A percentile compares a stretch with the other conserved stretches of the same genome.
These are phyloP conservation scores for Diaporthe capsici DNA, from an alignment of 2,329 filamentous ascomycete genomes.

Conservation along the genomic window DNA sequence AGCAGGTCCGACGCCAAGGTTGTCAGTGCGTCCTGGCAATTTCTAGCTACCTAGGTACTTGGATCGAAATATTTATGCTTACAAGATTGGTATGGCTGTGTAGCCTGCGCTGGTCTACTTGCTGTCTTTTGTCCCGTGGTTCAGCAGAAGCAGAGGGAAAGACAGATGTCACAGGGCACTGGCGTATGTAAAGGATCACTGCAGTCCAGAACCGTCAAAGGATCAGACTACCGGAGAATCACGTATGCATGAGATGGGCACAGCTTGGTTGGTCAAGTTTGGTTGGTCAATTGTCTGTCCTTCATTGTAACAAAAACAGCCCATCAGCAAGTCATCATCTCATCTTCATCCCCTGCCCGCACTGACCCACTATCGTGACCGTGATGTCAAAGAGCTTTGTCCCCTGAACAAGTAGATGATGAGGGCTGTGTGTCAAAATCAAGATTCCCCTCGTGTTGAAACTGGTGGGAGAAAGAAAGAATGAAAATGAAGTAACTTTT, in stretches of 20 bases:
- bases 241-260: not conserved
- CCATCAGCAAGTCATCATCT: not conserved
- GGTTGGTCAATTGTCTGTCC: slow-evolving; percentile 19
- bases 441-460: slow-evolving; percentile 6
- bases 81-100: too few relatives aligned
- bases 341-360: not conserved
- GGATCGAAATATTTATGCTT: too few relatives aligned
- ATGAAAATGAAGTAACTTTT: slow-evolving; percentile 22
- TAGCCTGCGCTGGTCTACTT: too few relatives aligned
- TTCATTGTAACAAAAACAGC: slow-evolving; percentile 8
- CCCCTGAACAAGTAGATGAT: slow-evolving; percentile 8
- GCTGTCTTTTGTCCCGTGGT: too few relatives aligned
- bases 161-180: not conserved
- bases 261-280: not conserved
- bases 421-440: slow-evolving; percentile 9
- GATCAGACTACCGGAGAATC: rapidly evolving
- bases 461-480: not conserved
- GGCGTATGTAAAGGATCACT: not conserved
- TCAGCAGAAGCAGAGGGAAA: not conserved
- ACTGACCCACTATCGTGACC: not conserved
- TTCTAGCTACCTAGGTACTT: too few relatives aligned
- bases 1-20: too few relatives aligned
- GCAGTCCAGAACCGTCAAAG: not conserved
- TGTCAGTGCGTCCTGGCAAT: too few relatives aligned
- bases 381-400: not conserved